Percentiles rank a stretch among this genome's conserved stretches.
Evolutionary conservation across 2,329 filamentous ascomycete species (phyloP).

Genomic region (Fusarium sp.): DNA sequence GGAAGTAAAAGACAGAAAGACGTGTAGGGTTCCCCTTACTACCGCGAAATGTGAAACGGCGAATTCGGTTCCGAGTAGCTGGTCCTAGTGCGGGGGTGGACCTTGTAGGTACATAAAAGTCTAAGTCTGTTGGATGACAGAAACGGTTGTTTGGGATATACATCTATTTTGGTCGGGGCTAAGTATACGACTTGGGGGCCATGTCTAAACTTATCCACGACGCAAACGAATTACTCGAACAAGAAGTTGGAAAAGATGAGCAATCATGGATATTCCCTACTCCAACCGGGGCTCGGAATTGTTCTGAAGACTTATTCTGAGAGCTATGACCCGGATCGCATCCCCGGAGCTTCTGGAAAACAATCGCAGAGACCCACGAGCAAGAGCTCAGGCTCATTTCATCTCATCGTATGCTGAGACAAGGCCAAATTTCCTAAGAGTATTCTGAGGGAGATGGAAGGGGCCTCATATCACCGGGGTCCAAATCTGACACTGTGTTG

Average conservation of each 20-base stretch:
- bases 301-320: slow-evolving; percentile 23
- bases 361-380: slow-evolving; percentile 27
- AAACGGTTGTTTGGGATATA: slow-evolving; percentile 20
- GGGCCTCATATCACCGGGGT: slow-evolving; percentile 26
- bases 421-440: slow-evolving; percentile 5
- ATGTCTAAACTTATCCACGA: background rate
- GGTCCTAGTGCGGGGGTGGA: slow-evolving; percentile 47
- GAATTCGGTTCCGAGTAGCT: slow-evolving; percentile 43
- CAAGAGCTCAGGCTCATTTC: slow-evolving; percentile 6
- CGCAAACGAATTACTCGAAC: slow-evolving; percentile 18
- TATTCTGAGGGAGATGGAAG: slow-evolving; percentile 46
- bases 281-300: slow-evolving; percentile 31
- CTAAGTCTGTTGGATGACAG: slow-evolving; percentile 33
- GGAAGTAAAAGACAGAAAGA: background rate
- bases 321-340: slow-evolving; percentile 31
- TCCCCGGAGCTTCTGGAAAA: slow-evolving; percentile 31
- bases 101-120: slow-evolving; percentile 32
- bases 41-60: slow-evolving; percentile 30
- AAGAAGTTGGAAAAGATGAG: background rate
- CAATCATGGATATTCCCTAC: slow-evolving; percentile 41
- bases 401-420: slow-evolving; percentile 39
- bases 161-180: slow-evolving; percentile 41
- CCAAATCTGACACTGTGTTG: background rate
- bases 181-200: slow-evolving; percentile 20
- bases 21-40: slow-evolving; percentile 18